phyloP scores from a whole-genome alignment of 2,329 filamentous ascomycete genomes.

The Sporothrix pallida region DNA sequence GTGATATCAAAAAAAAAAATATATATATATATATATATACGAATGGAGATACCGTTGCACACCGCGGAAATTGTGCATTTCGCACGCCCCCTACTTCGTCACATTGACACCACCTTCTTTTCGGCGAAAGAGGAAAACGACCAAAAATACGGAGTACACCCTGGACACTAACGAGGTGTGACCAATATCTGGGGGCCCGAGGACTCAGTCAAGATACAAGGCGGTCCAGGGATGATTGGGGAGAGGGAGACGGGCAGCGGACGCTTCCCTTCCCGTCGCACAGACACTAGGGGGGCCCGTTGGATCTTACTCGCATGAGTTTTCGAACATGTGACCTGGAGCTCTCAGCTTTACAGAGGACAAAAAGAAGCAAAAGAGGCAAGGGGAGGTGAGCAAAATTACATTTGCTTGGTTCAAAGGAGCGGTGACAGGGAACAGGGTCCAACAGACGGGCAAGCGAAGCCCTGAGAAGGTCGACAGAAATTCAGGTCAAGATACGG shows the following conservation, averaged over 20 bases:
- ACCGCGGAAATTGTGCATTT: not conserved
- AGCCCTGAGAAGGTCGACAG: not conserved
- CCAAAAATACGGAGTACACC: not conserved
- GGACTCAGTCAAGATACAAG: not conserved
- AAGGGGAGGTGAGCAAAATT: slow-evolving; percentile 5
- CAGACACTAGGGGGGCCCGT: slow-evolving; percentile 21
- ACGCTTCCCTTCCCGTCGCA: slow-evolving; percentile 31
- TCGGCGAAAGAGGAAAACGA: slow-evolving; percentile 2
- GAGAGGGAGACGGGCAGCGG: not conserved
- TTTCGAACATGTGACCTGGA: slow-evolving; percentile 36
- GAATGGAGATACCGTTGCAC: not conserved
- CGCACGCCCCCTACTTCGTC: slow-evolving; percentile 1
- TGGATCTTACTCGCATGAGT: slow-evolving; percentile 36
- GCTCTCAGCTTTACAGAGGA: not conserved
- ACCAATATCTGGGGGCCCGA: not conserved
- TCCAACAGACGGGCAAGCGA: slow-evolving; percentile 8
- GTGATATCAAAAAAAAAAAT: too few relatives aligned
- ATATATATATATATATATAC: too few relatives aligned
- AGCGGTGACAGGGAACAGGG: slow-evolving; percentile 39
- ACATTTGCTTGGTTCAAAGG: not conserved
- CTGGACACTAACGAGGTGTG: not conserved
- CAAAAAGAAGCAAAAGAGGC: not conserved
- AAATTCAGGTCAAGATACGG: slow-evolving; percentile 1
- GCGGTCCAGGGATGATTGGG: not conserved
- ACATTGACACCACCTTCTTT: not conserved